Conservation (phyloP, 2,329 filamentous ascomycete species). For the Alternaria burnsii region DNA sequence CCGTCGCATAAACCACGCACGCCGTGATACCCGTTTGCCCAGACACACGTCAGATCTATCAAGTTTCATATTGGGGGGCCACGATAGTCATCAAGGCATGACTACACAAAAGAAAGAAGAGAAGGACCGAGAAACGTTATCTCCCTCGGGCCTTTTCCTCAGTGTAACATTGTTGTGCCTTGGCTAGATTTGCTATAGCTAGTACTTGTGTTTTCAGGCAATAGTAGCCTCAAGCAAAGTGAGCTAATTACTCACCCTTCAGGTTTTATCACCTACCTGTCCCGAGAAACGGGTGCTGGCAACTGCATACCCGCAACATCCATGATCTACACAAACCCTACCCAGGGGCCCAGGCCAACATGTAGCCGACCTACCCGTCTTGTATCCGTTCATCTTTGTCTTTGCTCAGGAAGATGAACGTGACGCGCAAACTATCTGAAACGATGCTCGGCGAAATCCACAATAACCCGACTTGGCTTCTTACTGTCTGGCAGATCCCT, state of each 20-base stretch:
- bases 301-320: neutral
- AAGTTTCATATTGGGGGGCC: neutral
- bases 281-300: neutral
- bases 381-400: slow-evolving; percentile 3
- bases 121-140: neutral
- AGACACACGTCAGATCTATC: neutral
- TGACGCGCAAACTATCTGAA: slow-evolving; percentile 3
- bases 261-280: neutral
- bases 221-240: neutral
- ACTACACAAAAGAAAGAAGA: neutral
- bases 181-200: neutral
- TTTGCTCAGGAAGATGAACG: neutral
- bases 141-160: neutral
- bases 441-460: slow-evolving; percentile 1
- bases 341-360: neutral
- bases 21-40: slow-evolving; percentile 2
- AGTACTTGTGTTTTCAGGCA: neutral
- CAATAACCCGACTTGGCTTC: slow-evolving; percentile 1
- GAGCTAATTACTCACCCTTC: neutral
- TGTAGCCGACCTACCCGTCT: slow-evolving; percentile 12
- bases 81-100: neutral
- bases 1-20: neutral
- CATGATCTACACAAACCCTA: neutral
- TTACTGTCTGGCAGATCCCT: neutral
- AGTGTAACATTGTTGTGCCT: neutral